Conservation (phyloP, 345 rosid species). For the Hypericum androsaemum region DNA sequence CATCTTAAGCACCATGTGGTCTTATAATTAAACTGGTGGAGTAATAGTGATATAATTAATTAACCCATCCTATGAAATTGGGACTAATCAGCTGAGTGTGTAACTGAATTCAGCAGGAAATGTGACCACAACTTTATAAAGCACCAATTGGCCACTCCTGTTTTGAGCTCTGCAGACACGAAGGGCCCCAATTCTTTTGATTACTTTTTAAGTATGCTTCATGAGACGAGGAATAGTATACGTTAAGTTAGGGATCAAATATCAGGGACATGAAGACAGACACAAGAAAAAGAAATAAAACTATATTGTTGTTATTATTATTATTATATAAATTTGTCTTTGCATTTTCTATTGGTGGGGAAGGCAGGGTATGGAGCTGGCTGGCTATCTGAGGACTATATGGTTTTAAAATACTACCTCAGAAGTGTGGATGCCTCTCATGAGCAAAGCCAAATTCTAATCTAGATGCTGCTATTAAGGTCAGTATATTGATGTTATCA, state of each 20-base stretch:
- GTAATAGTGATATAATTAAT: too few species aligned
- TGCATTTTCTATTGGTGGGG: slow-evolving; percentile 33
- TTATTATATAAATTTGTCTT: slow-evolving; percentile 54
- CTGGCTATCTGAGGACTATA: slow-evolving; percentile 2
- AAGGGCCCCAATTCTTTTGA: slow-evolving; percentile 36
- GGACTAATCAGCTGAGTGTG: background rate
- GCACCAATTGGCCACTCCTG: slow-evolving; percentile 22
- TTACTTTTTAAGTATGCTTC: slow-evolving; percentile 30
- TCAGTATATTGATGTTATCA: slow-evolving; percentile 5
- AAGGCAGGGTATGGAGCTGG: slow-evolving; percentile 22
- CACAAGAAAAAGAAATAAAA: slow-evolving; percentile 8
- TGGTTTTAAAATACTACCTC: slow-evolving; percentile 23
- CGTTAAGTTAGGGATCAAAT: slow-evolving; percentile 54
- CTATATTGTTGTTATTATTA: slow-evolving; percentile 9
- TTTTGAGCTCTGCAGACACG: slow-evolving; percentile 29
- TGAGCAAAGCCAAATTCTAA: slow-evolving; percentile 32
- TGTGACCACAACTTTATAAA: slow-evolving; percentile 21
- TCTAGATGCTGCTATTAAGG: slow-evolving; percentile 16
- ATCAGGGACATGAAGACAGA: slow-evolving; percentile 26
- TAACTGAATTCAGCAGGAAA: slow-evolving; percentile 13
- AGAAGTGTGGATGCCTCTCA: slow-evolving; percentile 32
- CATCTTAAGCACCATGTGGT: too few species aligned
- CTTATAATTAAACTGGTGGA: too few species aligned
- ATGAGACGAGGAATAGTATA: slow-evolving; percentile 51
- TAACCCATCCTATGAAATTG: too few species aligned